Evolutionary conservation across 441 rosid species (phyloP).

Genomic region (Adansonia grandidieri): DNA sequence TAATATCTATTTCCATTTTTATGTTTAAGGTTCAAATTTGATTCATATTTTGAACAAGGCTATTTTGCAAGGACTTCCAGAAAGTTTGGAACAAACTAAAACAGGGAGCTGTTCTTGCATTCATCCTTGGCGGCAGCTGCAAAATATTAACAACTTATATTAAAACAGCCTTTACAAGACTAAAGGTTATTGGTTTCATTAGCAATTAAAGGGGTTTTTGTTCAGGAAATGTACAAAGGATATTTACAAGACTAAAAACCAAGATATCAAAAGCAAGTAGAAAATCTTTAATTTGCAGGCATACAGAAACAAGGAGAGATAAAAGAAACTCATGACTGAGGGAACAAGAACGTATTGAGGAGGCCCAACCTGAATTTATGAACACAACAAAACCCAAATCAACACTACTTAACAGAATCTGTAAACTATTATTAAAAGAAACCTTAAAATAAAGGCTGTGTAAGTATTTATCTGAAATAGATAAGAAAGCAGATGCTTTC

Average conservation of each 20-base stretch:
- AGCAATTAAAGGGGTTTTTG: neutral
- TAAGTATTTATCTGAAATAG: too few species aligned
- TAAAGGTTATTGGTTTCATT: neutral
- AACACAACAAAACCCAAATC: neutral
- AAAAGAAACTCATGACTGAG: neutral
- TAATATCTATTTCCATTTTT: slow-evolving; percentile 8
- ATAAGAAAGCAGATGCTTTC: too few species aligned
- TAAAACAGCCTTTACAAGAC: neutral
- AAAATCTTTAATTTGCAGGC: neutral
- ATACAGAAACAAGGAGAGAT: neutral
- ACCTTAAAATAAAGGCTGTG: too few species aligned
- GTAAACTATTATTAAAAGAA: neutral
- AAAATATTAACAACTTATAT: neutral
- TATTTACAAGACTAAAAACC: neutral
- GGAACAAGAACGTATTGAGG: neutral
- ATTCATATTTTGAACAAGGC: slow-evolving; percentile 4
- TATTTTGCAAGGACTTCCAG: neutral
- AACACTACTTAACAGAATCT: neutral
- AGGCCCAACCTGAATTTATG: neutral
- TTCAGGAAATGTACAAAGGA: neutral
- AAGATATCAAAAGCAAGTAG: neutral
- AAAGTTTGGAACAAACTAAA: neutral
- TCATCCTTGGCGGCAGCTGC: neutral
- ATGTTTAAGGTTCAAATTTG: neutral
- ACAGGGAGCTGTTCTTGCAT: neutral